These are phyloP conservation scores for Pseudopediastrum boryanum DNA, from an alignment of 139 green algal genomes.

Conservation along the genomic window DNA sequence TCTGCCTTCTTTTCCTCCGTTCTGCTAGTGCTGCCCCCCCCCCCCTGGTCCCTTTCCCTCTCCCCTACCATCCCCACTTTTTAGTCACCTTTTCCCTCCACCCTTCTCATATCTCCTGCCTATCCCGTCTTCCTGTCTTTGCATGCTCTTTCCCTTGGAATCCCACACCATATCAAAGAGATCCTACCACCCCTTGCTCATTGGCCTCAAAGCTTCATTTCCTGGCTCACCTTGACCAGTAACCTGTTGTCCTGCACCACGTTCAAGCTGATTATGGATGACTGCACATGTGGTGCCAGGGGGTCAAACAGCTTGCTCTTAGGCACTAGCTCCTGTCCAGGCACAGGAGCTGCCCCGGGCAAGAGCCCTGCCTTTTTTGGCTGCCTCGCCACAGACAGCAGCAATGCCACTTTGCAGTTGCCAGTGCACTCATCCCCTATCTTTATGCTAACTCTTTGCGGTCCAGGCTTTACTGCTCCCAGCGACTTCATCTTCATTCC, in stretches of 20 bases:
- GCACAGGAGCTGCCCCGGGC: not conserved
- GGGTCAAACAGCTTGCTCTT: constrained; percentile 41
- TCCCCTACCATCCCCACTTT: too few species aligned
- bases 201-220: too few species aligned
- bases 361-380: not conserved
- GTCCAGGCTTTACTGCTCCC: not conserved
- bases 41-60: too few species aligned
- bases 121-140: too few species aligned
- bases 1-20: too few species aligned
- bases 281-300: constrained; percentile 2
- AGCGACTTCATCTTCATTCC: not conserved
- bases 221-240: too few species aligned
- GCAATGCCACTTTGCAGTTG: constrained; percentile 13
- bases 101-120: too few species aligned
- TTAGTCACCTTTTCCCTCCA: too few species aligned
- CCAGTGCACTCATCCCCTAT: constrained; percentile 34
- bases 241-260: constrained; percentile 15
- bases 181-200: too few species aligned
- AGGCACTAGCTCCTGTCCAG: not conserved
- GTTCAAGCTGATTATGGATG: not conserved
- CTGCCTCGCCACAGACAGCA: constrained; percentile 20
- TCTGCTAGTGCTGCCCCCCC: too few species aligned
- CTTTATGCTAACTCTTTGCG: constrained; percentile 5
- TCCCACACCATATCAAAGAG: too few species aligned
- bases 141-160: too few species aligned